These are phyloP conservation scores for Malus asiatica DNA, from an alignment of 306 rosid genomes.

Conservation along the genomic window DNA sequence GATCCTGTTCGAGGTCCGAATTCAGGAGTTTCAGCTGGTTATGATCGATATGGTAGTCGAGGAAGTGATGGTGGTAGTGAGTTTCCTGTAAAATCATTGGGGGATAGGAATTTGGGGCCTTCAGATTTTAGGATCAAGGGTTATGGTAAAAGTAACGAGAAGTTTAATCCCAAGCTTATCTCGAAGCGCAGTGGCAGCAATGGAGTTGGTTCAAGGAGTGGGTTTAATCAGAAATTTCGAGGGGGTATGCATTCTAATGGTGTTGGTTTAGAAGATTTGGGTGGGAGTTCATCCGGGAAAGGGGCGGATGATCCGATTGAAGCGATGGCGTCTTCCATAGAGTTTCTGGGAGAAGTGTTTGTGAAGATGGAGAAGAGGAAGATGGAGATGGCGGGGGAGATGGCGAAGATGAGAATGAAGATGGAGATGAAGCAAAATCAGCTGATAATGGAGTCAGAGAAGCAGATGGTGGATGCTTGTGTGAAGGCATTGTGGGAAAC, in stretches of 20 bases:
- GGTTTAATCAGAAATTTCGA: not conserved
- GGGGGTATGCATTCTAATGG: constrained; percentile 9
- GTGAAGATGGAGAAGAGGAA: constrained; percentile 72
- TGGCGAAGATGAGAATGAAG: constrained; percentile 64
- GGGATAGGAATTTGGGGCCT: constrained; percentile 15
- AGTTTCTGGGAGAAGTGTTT: constrained; percentile 59
- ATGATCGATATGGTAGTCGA: not conserved
- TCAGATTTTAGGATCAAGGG: not conserved
- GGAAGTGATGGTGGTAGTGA: not conserved
- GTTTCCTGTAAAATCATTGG: not conserved
- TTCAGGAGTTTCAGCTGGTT: not conserved
- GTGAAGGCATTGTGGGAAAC: constrained; percentile 49
- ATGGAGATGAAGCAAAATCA: constrained; percentile 76
- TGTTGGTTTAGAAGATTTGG: not conserved
- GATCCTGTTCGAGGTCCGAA: not conserved
- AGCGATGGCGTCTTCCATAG: constrained; percentile 55
- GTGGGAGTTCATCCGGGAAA: constrained; percentile 6
- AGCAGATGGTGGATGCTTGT: constrained; percentile 54
- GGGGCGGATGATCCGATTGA: constrained; percentile 34
- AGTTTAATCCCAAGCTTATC: not conserved
- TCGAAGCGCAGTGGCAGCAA: not conserved
- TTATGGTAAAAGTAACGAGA: not conserved
- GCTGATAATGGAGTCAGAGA: constrained; percentile 67
- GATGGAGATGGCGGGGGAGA: constrained; percentile 84
- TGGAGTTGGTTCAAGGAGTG: not conserved